Evolutionary conservation across 257 asterid genomes (phyloP).

Genomic region (Solanum sejunctum): DNA sequence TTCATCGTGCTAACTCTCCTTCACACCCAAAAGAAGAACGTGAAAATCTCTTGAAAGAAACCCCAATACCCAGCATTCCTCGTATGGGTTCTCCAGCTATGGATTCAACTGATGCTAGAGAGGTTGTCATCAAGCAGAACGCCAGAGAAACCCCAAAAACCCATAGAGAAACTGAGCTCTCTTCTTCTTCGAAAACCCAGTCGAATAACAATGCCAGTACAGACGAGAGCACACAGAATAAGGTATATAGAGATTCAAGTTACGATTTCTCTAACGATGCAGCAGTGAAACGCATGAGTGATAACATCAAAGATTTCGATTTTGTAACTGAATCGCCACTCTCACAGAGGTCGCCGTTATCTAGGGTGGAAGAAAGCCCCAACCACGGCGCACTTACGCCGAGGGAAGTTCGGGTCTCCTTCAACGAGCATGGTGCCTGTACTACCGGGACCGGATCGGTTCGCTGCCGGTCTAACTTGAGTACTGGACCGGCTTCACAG

Average conservation of each 20-base stretch:
- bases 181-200: neutral
- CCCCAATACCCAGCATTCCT: neutral
- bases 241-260: conserved; percentile 26
- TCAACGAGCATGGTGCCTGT: conserved; percentile 8
- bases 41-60: conserved; percentile 6
- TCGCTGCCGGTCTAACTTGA: conserved; percentile 39
- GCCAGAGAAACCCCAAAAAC: neutral
- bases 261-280: conserved; percentile 41
- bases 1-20: neutral
- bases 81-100: neutral
- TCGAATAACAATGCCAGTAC: neutral
- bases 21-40: conserved; percentile 12
- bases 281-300: conserved; percentile 8
- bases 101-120: conserved; percentile 2
- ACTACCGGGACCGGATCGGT: conserved; percentile 10
- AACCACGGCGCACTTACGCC: conserved; percentile 20
- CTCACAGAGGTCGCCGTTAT: conserved; percentile 28
- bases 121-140: conserved; percentile 5
- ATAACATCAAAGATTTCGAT: conserved; percentile 23
- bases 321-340: conserved; percentile 28
- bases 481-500: conserved; percentile 11
- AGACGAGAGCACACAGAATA: neutral
- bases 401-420: conserved; percentile 42
- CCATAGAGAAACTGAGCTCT: neutral
- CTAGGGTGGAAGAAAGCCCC: conserved; percentile 46